Base-by-base conservation (phyloP, 2,329 filamentous ascomycete genomes). In the Lachnellula willkommii region DNA sequence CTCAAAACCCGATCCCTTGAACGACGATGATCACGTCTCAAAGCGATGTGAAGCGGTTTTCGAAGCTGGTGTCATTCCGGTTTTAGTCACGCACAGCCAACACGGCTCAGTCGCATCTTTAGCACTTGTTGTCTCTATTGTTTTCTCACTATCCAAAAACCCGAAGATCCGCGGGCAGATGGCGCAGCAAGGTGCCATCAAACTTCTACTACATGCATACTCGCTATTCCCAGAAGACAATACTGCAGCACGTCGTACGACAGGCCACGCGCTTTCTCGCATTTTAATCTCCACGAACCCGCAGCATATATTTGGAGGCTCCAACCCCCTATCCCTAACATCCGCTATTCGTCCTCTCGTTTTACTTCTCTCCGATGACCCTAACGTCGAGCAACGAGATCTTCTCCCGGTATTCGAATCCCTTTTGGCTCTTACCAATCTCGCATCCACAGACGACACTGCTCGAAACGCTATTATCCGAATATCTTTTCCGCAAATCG, bases 111-210 rank as follows among this genome's bases (percentile, higher is more conserved):
- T 81, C 1, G 83, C 84, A 12, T 88, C 89, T 5, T 77, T 93
- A 8, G 79, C 82, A 15, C 82, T 95, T 28, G 85, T 88, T 52
- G 80, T 89, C 52, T 83, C 84, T 47, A 92, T 96, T 58, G 75
- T 97, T 36, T 82, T 89, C 58, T 84, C 90, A 0, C 76, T 99
- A 4, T 86, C 90, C 17, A 84, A 86, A 65, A 85, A 84, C n/a
- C 78, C 85, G 40, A 83, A 83, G 54, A 79, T 90, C 55, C 84
- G 94, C 11, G 89, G 90, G 0, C 79, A 83, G 49, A 84, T 99
- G 61, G 89, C 91, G 3, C 94, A 97, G 68, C 92, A 97, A 77
- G 94, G 94, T n/a, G 90, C 89, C 2, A 82, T 96, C 17, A 94
- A 88, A 65, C 80, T 96, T 1, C 79, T 97, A 22, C 80, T 97